Evolutionary conservation across 2,329 filamentous ascomycete genomes (phyloP).

Genomic region (Microdochium paspali): DNA sequence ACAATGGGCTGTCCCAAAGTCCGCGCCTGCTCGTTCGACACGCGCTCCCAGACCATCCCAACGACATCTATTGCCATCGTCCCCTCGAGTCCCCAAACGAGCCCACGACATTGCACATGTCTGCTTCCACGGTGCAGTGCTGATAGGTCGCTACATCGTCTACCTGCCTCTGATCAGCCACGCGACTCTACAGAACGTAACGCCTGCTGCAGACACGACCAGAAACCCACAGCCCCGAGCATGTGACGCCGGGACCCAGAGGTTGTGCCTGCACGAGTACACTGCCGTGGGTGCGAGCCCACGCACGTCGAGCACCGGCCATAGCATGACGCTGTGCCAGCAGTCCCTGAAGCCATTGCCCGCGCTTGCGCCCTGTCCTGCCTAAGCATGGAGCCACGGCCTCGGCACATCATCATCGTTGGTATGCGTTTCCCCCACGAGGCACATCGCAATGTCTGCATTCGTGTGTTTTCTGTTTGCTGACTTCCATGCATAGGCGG

Average conservation of each 20-base stretch:
- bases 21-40: background rate
- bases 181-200: background rate
- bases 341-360: background rate
- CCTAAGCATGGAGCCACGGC: background rate
- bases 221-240: background rate
- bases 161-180: background rate
- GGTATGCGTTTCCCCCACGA: conserved; percentile 18
- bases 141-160: background rate
- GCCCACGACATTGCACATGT: too few relatives aligned
- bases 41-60: background rate
- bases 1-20: conserved; percentile 1
- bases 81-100: too few relatives aligned
- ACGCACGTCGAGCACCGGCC: background rate
- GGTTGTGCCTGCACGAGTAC: background rate
- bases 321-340: background rate
- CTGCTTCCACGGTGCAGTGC: too few relatives aligned
- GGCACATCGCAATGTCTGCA: background rate
- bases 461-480: conserved; percentile 1
- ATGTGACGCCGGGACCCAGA: background rate
- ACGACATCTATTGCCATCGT: too few relatives aligned
- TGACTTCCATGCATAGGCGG: conserved; percentile 48
- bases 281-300: background rate
- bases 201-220: background rate
- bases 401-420: conserved; percentile 39
- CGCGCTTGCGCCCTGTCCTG: background rate